phyloP scores from a whole-genome alignment of 768 basidiomycete species.

The Russula vinacea region DNA sequence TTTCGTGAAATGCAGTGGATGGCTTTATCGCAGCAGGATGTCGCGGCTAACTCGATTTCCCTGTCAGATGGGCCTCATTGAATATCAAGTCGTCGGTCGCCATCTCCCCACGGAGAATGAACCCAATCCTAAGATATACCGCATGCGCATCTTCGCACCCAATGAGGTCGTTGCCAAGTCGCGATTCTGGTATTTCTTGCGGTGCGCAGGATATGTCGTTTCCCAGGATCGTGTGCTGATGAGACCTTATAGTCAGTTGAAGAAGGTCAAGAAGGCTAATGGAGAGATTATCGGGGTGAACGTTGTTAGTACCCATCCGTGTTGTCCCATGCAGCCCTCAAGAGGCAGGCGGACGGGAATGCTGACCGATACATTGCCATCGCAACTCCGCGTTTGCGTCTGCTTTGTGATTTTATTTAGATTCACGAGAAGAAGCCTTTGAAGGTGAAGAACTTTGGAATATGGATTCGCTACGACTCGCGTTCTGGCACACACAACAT shows the following conservation, averaged over 20 bases:
- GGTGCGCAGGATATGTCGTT: conserved; percentile 44
- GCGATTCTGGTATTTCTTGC: conserved; percentile 99
- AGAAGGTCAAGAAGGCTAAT: conserved; percentile 99
- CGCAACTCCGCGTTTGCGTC: conserved; percentile 35
- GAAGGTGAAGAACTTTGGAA: conserved; percentile 99
- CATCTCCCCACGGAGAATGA: conserved; percentile 93
- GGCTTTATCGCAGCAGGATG: conserved; percentile 15
- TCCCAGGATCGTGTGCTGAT: not conserved
- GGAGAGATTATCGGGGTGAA: conserved; percentile 99
- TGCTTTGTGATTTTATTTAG: conserved; percentile 46
- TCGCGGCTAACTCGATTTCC: conserved; percentile 4
- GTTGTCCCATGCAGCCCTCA: conserved; percentile 60
- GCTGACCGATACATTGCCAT: conserved; percentile 43
- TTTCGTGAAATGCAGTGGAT: conserved; percentile 14
- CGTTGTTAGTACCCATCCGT: conserved; percentile 65
- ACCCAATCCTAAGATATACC: conserved; percentile 96
- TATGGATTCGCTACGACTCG: conserved; percentile 99
- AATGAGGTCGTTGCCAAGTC: conserved; percentile 99
- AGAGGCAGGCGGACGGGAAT: conserved; percentile 81
- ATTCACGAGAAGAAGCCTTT: conserved; percentile 97
- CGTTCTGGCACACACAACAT: conserved; percentile 99
- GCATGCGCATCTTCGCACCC: conserved; percentile 99
- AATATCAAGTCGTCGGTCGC: conserved; percentile 97
- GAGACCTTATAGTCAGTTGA: conserved; percentile 64
- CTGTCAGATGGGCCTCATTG: conserved; percentile 69